Conservation (phyloP, 1,139 yeast species). For the Geotrichum cucujoidarum region DNA sequence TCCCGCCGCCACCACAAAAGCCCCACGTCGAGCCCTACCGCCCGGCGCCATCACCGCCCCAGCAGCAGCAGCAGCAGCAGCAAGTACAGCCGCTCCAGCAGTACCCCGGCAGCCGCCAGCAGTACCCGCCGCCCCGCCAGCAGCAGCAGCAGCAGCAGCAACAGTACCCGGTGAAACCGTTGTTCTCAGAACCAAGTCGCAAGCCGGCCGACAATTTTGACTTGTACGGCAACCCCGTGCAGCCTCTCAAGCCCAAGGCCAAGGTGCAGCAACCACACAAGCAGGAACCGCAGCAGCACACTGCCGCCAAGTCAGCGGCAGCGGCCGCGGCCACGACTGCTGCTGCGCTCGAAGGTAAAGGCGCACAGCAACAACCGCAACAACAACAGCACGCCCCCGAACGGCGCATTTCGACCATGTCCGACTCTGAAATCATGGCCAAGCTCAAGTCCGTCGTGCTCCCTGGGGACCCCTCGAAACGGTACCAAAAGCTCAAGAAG, state of each 20-base stretch:
- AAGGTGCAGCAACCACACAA: background rate
- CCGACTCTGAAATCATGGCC: slow-evolving; percentile 80
- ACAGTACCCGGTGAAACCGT: background rate
- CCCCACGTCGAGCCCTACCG: background rate
- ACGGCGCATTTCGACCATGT: slow-evolving; percentile 65
- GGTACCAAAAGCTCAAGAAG: slow-evolving; percentile 80
- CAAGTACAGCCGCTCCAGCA: background rate
- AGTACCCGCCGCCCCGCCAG: background rate
- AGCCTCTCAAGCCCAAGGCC: slow-evolving; percentile 21
- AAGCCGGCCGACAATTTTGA: background rate
- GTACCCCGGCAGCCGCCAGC: background rate
- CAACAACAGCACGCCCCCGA: slow-evolving; percentile 35
- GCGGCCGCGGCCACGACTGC: slow-evolving; percentile 33
- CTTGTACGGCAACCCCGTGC: slow-evolving; percentile 20
- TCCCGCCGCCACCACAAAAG: background rate
- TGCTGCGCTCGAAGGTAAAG: slow-evolving; percentile 29
- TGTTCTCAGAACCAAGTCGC: background rate
- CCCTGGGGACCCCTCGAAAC: slow-evolving; percentile 74
- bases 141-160: background rate
- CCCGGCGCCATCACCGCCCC: background rate
- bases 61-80: slow-evolving; percentile 4
- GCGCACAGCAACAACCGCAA: slow-evolving; percentile 37
- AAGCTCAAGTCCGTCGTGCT: slow-evolving; percentile 80
- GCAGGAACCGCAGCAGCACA: background rate
- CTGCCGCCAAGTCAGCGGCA: background rate